phyloP scores from a whole-genome alignment of 805 yeast species.

The Pichia manshurica region DNA sequence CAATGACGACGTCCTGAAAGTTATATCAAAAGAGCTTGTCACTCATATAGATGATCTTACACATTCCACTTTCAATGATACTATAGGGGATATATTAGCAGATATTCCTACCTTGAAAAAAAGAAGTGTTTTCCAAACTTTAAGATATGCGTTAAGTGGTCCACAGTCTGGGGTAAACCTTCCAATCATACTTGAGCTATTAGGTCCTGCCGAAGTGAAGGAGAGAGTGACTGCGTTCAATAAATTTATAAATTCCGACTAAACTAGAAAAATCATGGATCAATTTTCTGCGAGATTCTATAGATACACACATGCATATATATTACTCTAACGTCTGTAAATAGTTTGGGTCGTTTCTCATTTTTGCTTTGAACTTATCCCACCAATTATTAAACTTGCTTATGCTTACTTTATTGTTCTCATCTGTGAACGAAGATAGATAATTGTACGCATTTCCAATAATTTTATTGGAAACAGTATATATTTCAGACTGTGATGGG shows the following conservation, averaged over 20 bases:
- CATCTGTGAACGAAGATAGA: slow-evolving; percentile 79
- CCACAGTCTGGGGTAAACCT: slow-evolving; percentile 65
- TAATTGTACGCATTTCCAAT: slow-evolving; percentile 91
- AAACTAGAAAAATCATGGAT: background rate
- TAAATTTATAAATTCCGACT: slow-evolving; percentile 1
- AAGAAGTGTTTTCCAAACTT: slow-evolving; percentile 46
- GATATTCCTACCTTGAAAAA: slow-evolving; percentile 21
- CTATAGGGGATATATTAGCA: slow-evolving; percentile 6
- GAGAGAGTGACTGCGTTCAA: slow-evolving; percentile 21
- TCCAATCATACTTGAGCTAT: slow-evolving; percentile 47
- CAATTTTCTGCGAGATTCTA: background rate
- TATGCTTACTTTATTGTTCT: slow-evolving; percentile 75
- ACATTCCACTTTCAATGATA: slow-evolving; percentile 12
- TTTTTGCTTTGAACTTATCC: slow-evolving; percentile 74
- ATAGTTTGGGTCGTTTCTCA: slow-evolving; percentile 78
- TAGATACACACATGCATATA: slow-evolving; percentile 4
- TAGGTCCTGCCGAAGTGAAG: slow-evolving; percentile 42
- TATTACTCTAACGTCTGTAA: slow-evolving; percentile 39
- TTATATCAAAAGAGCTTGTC: slow-evolving; percentile 10
- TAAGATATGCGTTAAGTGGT: slow-evolving; percentile 68
- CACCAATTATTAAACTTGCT: slow-evolving; percentile 92
- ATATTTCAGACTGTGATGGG: slow-evolving; percentile 29
- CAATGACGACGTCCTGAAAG: slow-evolving; percentile 11
- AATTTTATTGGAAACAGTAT: slow-evolving; percentile 74
- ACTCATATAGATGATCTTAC: slow-evolving; percentile 10